Evolutionary conservation across 163 green algal species (phyloP).

Genomic region (Scenedesmus sp.): DNA sequence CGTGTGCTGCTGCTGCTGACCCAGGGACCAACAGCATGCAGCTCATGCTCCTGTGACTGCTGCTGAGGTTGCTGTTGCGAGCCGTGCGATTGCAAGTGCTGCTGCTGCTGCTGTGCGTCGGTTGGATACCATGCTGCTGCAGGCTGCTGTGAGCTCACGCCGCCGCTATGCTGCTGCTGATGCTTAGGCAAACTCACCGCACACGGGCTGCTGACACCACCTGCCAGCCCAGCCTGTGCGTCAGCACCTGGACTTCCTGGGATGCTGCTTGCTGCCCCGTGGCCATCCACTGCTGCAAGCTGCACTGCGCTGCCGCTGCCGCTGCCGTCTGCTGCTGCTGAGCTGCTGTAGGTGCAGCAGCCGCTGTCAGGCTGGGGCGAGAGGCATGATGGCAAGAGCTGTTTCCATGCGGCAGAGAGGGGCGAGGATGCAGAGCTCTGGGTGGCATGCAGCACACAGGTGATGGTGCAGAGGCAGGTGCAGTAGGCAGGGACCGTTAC

Average conservation of each 20-base stretch:
- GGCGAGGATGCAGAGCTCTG: not conserved
- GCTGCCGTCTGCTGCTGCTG: not conserved
- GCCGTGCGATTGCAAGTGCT: not conserved
- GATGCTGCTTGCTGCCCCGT: not conserved
- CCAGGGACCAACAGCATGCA: not conserved
- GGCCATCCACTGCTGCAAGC: not conserved
- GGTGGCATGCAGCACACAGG: not conserved
- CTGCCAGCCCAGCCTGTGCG: not conserved
- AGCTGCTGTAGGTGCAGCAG: not conserved
- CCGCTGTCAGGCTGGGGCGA: not conserved
- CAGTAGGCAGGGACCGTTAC: not conserved
- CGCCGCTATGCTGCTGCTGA: slow-evolving; percentile 11
- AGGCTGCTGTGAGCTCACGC: not conserved
- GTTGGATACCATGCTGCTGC: not conserved
- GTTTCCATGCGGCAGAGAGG: slow-evolving; percentile 32
- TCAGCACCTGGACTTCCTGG: not conserved
- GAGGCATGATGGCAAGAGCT: slow-evolving; percentile 41
- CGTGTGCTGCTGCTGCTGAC: slow-evolving; percentile 3
- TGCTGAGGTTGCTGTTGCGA: not conserved
- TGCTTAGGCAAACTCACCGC: not conserved
- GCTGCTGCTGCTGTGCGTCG: slow-evolving; percentile 22
- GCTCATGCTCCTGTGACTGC: not conserved
- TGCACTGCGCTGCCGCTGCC: not conserved
- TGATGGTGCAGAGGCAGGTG: not conserved
- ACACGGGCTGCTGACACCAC: not conserved